phyloP scores from a whole-genome alignment of 441 rosid genomes.

The Populus hybrid region DNA sequence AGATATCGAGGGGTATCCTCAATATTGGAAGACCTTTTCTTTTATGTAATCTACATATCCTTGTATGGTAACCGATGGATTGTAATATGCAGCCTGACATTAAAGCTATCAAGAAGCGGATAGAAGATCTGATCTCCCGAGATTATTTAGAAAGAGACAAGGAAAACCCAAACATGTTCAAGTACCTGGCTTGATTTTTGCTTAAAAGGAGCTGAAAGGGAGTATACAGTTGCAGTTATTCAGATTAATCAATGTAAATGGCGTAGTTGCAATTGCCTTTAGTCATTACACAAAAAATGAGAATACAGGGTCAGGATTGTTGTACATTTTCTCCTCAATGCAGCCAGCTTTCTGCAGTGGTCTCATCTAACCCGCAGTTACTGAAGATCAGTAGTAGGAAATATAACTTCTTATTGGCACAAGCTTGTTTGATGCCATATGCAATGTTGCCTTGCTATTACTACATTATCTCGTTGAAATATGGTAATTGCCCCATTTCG shows the following conservation, averaged over 20 bases:
- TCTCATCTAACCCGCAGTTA: neutral
- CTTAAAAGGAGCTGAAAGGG: too few species aligned
- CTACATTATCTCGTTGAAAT: neutral
- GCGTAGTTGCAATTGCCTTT: slow-evolving; percentile 14
- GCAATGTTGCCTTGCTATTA: neutral
- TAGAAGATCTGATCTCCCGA: too few species aligned
- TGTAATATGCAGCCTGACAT: too few species aligned
- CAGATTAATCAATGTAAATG: slow-evolving; percentile 23
- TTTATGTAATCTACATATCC: neutral
- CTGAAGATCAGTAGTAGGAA: neutral
- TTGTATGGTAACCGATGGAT: too few species aligned
- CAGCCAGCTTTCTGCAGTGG: neutral
- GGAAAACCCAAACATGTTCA: too few species aligned
- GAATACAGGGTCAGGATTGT: neutral
- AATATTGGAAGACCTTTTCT: neutral
- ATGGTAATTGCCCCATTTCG: neutral
- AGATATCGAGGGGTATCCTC: neutral
- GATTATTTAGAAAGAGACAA: too few species aligned
- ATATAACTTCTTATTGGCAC: neutral
- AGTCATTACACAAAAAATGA: neutral
- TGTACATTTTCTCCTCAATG: neutral
- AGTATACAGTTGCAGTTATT: neutral
- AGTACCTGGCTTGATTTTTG: too few species aligned
- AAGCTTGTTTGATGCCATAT: neutral
- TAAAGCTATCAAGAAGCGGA: too few species aligned